Conservation (phyloP, 805 yeast species). For the Candida montana region DNA sequence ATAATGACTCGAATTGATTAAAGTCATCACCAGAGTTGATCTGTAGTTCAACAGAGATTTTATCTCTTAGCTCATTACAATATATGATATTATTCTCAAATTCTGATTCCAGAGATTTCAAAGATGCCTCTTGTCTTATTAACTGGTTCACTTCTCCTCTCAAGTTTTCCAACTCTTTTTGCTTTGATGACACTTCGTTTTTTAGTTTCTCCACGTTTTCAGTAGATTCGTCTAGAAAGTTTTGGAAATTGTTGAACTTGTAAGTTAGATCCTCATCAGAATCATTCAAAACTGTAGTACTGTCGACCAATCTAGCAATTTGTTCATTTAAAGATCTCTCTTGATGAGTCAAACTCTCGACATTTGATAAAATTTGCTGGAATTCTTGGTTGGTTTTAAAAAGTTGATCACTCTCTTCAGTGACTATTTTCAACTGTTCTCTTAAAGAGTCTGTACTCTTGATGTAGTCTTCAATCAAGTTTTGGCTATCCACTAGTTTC, state of each 20-base stretch:
- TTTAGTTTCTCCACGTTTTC: slow-evolving; percentile 25
- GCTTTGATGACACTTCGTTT: slow-evolving; percentile 18
- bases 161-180: slow-evolving; percentile 19
- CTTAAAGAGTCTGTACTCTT: slow-evolving; percentile 46
- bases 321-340: slow-evolving; percentile 43
- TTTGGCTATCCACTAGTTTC: slow-evolving; percentile 39
- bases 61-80: slow-evolving; percentile 14
- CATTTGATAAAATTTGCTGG: slow-evolving; percentile 60
- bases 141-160: slow-evolving; percentile 33
- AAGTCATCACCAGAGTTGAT: slow-evolving; percentile 1
- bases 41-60: slow-evolving; percentile 4
- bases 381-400: slow-evolving; percentile 78
- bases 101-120: slow-evolving; percentile 38
- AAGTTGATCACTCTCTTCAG: slow-evolving; percentile 54
- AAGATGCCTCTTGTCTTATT: slow-evolving; percentile 50
- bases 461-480: slow-evolving; percentile 39
- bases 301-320: slow-evolving; percentile 41
- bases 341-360: slow-evolving; percentile 51
- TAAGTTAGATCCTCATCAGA: slow-evolving; percentile 35
- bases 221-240: slow-evolving; percentile 26
- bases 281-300: slow-evolving; percentile 43
- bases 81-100: slow-evolving; percentile 24
- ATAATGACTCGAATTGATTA: neutral
- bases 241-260: slow-evolving; percentile 38
- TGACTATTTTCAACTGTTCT: slow-evolving; percentile 43